These are phyloP conservation scores for Petasospora fabianii DNA, from an alignment of 1,139 yeast genomes.

Conservation along the genomic window DNA sequence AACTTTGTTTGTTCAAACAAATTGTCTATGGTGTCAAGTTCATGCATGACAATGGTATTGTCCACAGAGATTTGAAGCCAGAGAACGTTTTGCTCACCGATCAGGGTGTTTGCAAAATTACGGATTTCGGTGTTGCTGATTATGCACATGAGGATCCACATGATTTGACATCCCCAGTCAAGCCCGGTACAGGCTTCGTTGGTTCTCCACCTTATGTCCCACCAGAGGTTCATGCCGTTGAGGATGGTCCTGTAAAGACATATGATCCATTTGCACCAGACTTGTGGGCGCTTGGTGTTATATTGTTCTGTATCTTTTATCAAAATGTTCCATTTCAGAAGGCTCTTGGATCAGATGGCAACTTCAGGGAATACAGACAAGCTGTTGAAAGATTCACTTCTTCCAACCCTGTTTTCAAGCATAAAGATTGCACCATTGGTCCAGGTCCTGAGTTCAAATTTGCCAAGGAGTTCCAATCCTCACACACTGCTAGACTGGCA, in stretches of 20 bases:
- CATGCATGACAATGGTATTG: constrained; percentile 74
- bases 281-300: constrained; percentile 69
- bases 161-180: constrained; percentile 47
- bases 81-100: constrained; percentile 70
- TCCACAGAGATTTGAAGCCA: constrained; percentile 91
- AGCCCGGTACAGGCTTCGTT: constrained; percentile 46
- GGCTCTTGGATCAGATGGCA: constrained; percentile 47
- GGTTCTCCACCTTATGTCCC: constrained; percentile 83
- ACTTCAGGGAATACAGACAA: constrained; percentile 54
- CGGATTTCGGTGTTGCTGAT: constrained; percentile 70
- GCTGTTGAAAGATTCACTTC: constrained; percentile 48
- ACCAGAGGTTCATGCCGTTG: constrained; percentile 65
- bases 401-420: constrained; percentile 53
- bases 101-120: constrained; percentile 60
- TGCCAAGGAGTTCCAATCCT: constrained; percentile 55
- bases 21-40: constrained; percentile 56
- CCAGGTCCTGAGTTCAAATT: constrained; percentile 68
- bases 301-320: constrained; percentile 56
- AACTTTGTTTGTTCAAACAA: constrained; percentile 47
- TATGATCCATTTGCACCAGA: constrained; percentile 72
- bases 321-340: constrained; percentile 58
- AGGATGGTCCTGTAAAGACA: constrained; percentile 28
- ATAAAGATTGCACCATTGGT: constrained; percentile 45
- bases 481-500: constrained; percentile 64
- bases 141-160: constrained; percentile 57